Evolutionary conservation across 495 filamentous ascomycete species (phyloP).

Genomic region (Hypoxylon lenormandii): DNA sequence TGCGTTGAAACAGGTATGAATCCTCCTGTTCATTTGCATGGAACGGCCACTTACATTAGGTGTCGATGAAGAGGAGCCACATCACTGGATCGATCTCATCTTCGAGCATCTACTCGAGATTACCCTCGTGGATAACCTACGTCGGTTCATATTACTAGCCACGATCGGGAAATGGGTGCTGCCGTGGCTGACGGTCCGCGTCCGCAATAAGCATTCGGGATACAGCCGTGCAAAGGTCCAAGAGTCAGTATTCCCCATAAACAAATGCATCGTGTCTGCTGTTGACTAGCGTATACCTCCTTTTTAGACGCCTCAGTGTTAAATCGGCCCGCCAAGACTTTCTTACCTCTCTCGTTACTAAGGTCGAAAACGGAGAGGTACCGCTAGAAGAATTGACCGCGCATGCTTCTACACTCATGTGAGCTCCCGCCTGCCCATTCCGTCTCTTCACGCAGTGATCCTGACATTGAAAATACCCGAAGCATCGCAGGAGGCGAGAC

Average conservation of each 20-base stretch:
- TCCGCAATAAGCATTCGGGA: neutral
- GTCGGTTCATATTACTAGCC: constrained; percentile 8
- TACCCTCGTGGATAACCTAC: constrained; percentile 32
- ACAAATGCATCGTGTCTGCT: too few relatives aligned
- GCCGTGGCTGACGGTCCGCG: neutral
- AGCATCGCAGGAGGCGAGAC: constrained; percentile 64
- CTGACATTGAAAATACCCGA: too few relatives aligned
- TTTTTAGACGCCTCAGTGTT: constrained; percentile 15
- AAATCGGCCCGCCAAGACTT: constrained; percentile 22
- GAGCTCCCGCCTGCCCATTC: too few relatives aligned
- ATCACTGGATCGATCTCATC: constrained; percentile 15
- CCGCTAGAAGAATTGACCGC: constrained; percentile 16
- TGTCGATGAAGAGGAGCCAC: constrained; percentile 13
- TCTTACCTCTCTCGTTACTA: constrained; percentile 16
- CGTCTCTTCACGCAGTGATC: too few relatives aligned
- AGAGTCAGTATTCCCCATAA: too few relatives aligned
- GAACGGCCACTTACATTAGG: constrained; percentile 2
- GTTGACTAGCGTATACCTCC: too few relatives aligned
- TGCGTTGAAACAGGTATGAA: constrained; percentile 3
- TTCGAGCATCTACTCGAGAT: constrained; percentile 7
- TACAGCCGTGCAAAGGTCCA: constrained; percentile 14
- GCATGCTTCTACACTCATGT: constrained; percentile 27
- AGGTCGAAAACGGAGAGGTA: constrained; percentile 21
- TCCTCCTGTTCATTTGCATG: neutral
- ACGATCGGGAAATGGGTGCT: constrained; percentile 7